Evolutionary conservation across 163 green algal species (phyloP), one percentile per base, ranked within the genome.

Genomic region (Chlorella variabilis): DNA sequence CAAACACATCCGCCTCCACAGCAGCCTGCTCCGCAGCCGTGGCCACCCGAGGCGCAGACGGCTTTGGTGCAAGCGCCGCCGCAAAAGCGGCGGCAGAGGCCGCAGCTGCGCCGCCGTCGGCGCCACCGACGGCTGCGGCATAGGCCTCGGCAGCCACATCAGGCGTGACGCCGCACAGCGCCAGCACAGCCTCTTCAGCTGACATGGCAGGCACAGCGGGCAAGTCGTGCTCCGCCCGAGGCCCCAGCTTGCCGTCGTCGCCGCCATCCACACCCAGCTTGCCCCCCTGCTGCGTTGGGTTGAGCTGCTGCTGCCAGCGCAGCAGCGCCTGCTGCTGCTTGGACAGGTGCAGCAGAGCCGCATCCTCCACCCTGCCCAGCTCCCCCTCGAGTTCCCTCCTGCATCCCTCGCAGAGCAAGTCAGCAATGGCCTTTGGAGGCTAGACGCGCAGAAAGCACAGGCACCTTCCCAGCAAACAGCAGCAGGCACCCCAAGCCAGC

Each of bases 101-200:
- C 11, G 54, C 71, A 7, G 71, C 51, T 27, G 21, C 42, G 21
- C 59, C 23, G 59, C 62, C 59, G 59, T 17, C 59, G 3, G 15
- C 59, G 45, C 9, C 51, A 25, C 54, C 34, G 2, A 17, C 51
- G 3, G 51, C 78, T 33, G 78, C 68, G 1, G 73, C 73, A 33
- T 80, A 80, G 0, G 38, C 56, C 0, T 59, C 54, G 0, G 54
- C 73, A 5, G 54, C 78, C 31, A 42, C 69, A 1, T 76, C 78
- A 18, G 42, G 18, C 9, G 15, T 29, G 7, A 85, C 29, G 36
- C 63, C 80, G 63, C 84, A 86, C n/a, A 85, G 27, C 7, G 79
- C 67, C 58, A 88, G 56, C 21, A 88, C 79, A 18, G 81, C 84
- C 23, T 86, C 84, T 15, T 88, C 66, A 2, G 51, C 21, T n/a